Conservation (phyloP, 169 alveolate genomes). For the Pseudocohnilembus persalinus region DNA sequence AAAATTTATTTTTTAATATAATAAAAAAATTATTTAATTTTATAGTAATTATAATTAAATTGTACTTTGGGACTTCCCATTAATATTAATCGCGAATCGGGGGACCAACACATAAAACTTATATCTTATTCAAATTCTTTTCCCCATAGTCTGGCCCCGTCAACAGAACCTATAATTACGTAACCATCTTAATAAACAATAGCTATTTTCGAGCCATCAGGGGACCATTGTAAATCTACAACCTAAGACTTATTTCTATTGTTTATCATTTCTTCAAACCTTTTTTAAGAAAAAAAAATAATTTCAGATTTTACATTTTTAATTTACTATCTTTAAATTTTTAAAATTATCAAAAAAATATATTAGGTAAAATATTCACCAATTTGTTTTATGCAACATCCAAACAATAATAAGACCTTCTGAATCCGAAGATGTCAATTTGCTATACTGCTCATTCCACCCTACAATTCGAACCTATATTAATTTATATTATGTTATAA, state of each 20-base stretch:
- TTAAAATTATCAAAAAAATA: neutral
- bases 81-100: slow-evolving; percentile 86
- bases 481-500: too few relatives aligned
- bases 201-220: slow-evolving; percentile 86
- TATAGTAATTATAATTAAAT: too few relatives aligned
- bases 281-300: slow-evolving; percentile 14
- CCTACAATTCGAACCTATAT: slow-evolving; percentile 61
- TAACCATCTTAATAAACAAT: slow-evolving; percentile 92
- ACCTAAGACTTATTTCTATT: slow-evolving; percentile 87
- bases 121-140: slow-evolving; percentile 76
- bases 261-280: slow-evolving; percentile 91
- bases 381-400: slow-evolving; percentile 76
- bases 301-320: too few relatives aligned
- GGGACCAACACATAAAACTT: slow-evolving; percentile 90
- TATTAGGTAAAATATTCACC: slow-evolving; percentile 34
- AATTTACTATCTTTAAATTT: neutral
- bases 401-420: slow-evolving; percentile 92
- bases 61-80: slow-evolving; percentile 75
- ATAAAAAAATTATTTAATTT: too few relatives aligned
- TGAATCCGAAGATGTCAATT: slow-evolving; percentile 89
- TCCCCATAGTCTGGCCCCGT: slow-evolving; percentile 92
- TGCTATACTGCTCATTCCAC: slow-evolving; percentile 89
- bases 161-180: slow-evolving; percentile 92
- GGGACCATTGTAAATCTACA: slow-evolving; percentile 88
- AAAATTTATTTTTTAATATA: too few relatives aligned